Base-by-base conservation (phyloP, 306 rosid genomes). In the Elaeagnus macrophylla region DNA sequence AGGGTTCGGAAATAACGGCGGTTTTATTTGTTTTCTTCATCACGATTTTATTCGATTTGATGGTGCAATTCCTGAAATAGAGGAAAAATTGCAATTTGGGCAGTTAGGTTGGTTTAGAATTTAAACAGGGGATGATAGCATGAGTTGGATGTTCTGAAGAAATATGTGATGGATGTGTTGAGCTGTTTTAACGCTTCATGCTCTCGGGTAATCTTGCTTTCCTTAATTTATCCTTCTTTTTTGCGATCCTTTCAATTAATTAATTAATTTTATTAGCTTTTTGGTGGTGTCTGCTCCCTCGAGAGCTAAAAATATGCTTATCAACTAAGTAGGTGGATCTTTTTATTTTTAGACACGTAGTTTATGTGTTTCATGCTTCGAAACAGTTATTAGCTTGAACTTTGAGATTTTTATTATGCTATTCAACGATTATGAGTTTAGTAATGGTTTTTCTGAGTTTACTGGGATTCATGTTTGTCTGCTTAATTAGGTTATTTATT, bases 161-260 rank as follows among this genome's bases (percentile, higher is more conserved):
- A 57, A 43, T 64, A 69, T n/a, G 59, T 65, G 61, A 90, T 83
- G 97, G 94, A 79, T 66, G 72, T 61, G 59, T 57, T 91, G 8
- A 79, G 94, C 65, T 91, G 94, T 67, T 86, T 84, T 51, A 64
- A 62, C 64, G 45, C 79, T 79, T 77, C 94, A 42, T 77, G 77
- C 60, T 77, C 94, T 67, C 78, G 78, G 94, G 97, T 79, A 71
- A 79, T 54, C 53, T 56, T 63, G 59, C 45, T 14, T 46, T 43
- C 46, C 38, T 37, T 9, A 36, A 39, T 5, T 18, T 58, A 12
- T 51, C 39, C 1, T n/a, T 48, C 19, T 45, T 66, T 36, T 36
- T 36, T 41, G 13, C 54, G 47, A 51, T 49, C 17, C 52, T 50
- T 58, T 47, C 35, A 54, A 25, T 25, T 25, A n/a, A n/a, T n/a